Evolutionary conservation across 768 basidiomycete genomes (phyloP).

Genomic region (Boletus vinaceobasis): DNA sequence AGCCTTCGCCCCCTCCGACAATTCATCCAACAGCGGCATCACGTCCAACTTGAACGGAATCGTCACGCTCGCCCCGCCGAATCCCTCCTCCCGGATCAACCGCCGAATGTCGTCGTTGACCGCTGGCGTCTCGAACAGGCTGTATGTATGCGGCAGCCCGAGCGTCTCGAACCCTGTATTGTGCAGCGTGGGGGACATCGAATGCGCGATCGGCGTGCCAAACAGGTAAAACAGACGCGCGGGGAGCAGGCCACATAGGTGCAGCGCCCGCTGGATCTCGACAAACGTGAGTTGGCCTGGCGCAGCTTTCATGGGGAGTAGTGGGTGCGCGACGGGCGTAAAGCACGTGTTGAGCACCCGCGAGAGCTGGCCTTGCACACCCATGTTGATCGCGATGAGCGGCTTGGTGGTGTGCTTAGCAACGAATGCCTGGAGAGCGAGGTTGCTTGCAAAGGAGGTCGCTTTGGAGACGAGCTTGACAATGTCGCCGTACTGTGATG

Average conservation of each 20-base stretch:
- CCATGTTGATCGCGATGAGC: conserved; percentile 94
- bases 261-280: conserved; percentile 78
- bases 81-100: conserved; percentile 61
- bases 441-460: conserved; percentile 68
- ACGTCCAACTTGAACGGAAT: conserved; percentile 94
- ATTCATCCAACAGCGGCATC: conserved; percentile 73
- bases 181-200: conserved; percentile 91
- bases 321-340: conserved; percentile 87
- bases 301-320: conserved; percentile 82
- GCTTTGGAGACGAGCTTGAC: conserved; percentile 93
- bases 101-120: conserved; percentile 65
- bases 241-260: conserved; percentile 78
- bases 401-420: conserved; percentile 62
- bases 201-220: conserved; percentile 83
- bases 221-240: conserved; percentile 78
- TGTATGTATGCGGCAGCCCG: conserved; percentile 82
- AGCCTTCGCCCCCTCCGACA: conserved; percentile 75
- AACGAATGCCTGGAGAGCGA: conserved; percentile 72
- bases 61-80: conserved; percentile 95
- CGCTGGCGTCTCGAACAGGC: conserved; percentile 66
- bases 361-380: conserved; percentile 82
- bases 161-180: conserved; percentile 81
- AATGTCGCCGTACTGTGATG: conserved; percentile 74
- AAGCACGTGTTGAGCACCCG: conserved; percentile 82
- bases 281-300: conserved; percentile 91